Evolutionary conservation across 805 yeast species (phyloP), one percentile per base, ranked within the genome.

Genomic region (Candida coquimbonensis): DNA sequence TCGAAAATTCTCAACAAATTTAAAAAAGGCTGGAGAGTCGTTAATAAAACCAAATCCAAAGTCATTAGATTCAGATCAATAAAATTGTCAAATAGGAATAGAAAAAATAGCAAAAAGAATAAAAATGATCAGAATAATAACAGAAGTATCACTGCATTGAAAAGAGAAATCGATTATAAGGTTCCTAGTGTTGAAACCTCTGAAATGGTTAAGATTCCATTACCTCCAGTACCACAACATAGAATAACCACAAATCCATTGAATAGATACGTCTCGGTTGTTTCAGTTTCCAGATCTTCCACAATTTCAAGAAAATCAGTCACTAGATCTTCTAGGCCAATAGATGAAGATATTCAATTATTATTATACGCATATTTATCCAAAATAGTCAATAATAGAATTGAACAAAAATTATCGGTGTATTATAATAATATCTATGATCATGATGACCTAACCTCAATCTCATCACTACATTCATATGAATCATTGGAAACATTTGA

Each of bases 1-100:
- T 40, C 49, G 8, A 55, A 52, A 14, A 50, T 62, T 21, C 60
- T 53, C 33, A 54, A 44, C n/a, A 31, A 16, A 24, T 26, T 45
- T 3, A 39, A 63, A 25, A 60, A 47, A 29, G 58, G 51, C 27
- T 53, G 66, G 57, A 59, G 65, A 11, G 58, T 61, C 2, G 45
- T 67, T 1, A 50, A 54, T 34, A 64, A 52, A 45, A 50, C 48
- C 40, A 40, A 21, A 45, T 50, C 48, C 39, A 40, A 21, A 19
- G 27, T 29, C 4, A 39, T 11, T 14, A 9, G 40, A 12, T 44
- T 40, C 17, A 40, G 21, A 34, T 35, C 29, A 9, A 32, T 27
- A 3, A 27, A 12, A 35, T 39, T 9, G 16, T 33, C 35, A n/a
- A 7, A 11, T 9, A 33, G 12, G 5, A 33, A 17, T 12, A 40